phyloP scores from a whole-genome alignment of 257 asterid species.

The Penstemon davidsonii region DNA sequence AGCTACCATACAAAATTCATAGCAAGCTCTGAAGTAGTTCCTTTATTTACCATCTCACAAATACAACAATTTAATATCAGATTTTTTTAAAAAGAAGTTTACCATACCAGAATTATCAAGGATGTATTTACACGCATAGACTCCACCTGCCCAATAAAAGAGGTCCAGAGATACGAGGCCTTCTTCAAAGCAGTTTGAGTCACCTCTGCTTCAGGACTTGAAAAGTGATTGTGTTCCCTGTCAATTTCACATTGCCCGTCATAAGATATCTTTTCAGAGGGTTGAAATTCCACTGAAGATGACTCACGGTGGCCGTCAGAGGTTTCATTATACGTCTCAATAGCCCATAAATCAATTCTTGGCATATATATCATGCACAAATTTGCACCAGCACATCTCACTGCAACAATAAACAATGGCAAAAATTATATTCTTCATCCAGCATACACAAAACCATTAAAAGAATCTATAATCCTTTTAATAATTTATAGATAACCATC shows the following conservation, averaged over 20 bases:
- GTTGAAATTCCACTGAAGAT: constrained; percentile 32
- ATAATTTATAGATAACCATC: not conserved
- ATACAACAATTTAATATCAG: constrained; percentile 14
- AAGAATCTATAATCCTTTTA: not conserved
- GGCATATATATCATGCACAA: constrained; percentile 84
- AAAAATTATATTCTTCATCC: constrained; percentile 28
- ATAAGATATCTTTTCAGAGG: constrained; percentile 31
- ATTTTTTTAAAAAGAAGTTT: constrained; percentile 27
- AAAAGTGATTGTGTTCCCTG: constrained; percentile 32
- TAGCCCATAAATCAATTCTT: constrained; percentile 89
- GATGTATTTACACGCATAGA: constrained; percentile 65
- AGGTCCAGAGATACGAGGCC: constrained; percentile 82
- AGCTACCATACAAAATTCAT: constrained; percentile 17
- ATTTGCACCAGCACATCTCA: constrained; percentile 69
- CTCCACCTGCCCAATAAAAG: constrained; percentile 83
- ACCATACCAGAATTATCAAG: constrained; percentile 82
- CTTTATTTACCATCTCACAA: constrained; percentile 13
- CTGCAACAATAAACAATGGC: constrained; percentile 54
- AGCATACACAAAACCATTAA: constrained; percentile 2
- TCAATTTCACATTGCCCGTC: constrained; percentile 29
- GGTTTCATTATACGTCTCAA: constrained; percentile 49
- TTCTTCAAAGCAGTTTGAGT: constrained; percentile 39
- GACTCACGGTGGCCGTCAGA: constrained; percentile 39
- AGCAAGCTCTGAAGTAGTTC: not conserved
- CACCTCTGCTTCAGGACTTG: constrained; percentile 37